Evolutionary conservation across 2,329 filamentous ascomycete genomes (phyloP).

Genomic region (Xylariomycetidae sp.): DNA sequence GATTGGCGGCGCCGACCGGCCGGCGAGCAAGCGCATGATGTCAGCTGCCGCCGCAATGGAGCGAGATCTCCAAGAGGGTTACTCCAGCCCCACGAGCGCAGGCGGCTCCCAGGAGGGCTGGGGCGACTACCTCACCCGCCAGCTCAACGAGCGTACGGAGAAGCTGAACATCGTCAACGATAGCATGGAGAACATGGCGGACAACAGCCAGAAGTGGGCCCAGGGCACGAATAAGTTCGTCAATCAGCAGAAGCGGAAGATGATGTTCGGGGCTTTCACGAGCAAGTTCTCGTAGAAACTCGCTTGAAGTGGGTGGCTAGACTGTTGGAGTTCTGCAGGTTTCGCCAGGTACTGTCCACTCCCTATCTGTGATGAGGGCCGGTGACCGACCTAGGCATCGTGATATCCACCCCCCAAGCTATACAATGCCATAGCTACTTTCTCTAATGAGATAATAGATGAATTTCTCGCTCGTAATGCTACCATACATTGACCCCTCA

Average conservation of each 20-base stretch:
- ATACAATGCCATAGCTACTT: too few relatives aligned
- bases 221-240: slow-evolving; percentile 86
- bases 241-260: slow-evolving; percentile 77
- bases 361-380: too few relatives aligned
- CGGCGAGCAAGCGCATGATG: slow-evolving; percentile 82
- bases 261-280: slow-evolving; percentile 65
- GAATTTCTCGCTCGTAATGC: too few relatives aligned
- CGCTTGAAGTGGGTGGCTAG: neutral
- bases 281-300: slow-evolving; percentile 43
- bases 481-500: too few relatives aligned
- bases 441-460: too few relatives aligned
- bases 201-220: slow-evolving; percentile 77
- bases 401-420: too few relatives aligned
- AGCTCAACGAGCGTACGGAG: slow-evolving; percentile 87
- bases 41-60: slow-evolving; percentile 73
- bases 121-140: slow-evolving; percentile 76
- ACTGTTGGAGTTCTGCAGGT: neutral
- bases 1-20: slow-evolving; percentile 82
- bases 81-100: slow-evolving; percentile 28
- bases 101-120: slow-evolving; percentile 55
- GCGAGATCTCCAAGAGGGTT: slow-evolving; percentile 42
- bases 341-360: neutral
- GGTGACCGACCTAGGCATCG: too few relatives aligned
- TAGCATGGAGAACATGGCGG: slow-evolving; percentile 73
- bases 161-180: slow-evolving; percentile 78